phyloP scores from a whole-genome alignment of 2,329 filamentous ascomycete genomes.

The Spiromastix sp. region DNA sequence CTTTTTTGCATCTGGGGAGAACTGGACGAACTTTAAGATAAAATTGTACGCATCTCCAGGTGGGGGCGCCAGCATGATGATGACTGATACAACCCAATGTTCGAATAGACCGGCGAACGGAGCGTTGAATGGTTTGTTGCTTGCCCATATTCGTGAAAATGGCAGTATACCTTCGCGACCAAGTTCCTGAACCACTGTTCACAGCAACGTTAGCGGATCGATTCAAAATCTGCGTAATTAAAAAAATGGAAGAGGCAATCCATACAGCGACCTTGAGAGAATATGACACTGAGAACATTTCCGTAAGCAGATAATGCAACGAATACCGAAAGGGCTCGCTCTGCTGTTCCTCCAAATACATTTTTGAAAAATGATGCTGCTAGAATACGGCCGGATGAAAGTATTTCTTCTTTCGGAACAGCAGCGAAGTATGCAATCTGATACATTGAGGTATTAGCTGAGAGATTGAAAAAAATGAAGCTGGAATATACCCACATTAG shows the following conservation, averaged over 20 bases:
- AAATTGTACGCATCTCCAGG: constrained; percentile 56
- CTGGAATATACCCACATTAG: constrained; percentile 56
- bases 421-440: constrained; percentile 42
- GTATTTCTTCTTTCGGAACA: constrained; percentile 41
- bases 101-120: constrained; percentile 44
- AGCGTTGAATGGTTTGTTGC: constrained; percentile 51
- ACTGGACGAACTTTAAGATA: constrained; percentile 18
- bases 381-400: constrained; percentile 37
- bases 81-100: constrained; percentile 53
- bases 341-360: constrained; percentile 41
- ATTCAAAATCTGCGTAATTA: constrained; percentile 5
- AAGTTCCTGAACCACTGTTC: constrained; percentile 38
- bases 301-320: constrained; percentile 59
- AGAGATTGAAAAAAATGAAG: background rate
- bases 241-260: constrained; percentile 11
- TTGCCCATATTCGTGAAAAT: constrained; percentile 53
- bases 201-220: constrained; percentile 10
- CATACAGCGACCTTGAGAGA: constrained; percentile 45
- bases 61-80: constrained; percentile 52
- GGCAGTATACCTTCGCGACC: constrained; percentile 57
- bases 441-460: background rate
- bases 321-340: constrained; percentile 53
- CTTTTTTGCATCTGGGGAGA: constrained; percentile 34
- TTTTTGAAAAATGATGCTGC: constrained; percentile 45
- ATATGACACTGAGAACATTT: constrained; percentile 58